phyloP scores from a whole-genome alignment of 2,329 filamentous ascomycete genomes.

The Drechslera avenae region DNA sequence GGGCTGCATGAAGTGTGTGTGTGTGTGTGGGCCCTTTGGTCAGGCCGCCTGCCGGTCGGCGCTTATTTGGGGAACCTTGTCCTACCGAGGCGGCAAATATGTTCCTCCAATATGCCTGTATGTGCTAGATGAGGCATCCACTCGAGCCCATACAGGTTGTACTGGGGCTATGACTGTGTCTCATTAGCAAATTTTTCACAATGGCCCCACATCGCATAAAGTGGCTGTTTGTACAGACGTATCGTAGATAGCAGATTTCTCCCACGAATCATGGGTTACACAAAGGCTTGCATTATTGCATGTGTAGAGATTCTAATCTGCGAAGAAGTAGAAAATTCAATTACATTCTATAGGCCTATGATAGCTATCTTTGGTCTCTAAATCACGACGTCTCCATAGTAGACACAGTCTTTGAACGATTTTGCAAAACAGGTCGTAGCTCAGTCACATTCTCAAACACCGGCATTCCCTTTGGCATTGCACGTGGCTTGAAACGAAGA shows the following conservation, averaged over 20 bases:
- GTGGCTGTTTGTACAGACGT: too few relatives aligned
- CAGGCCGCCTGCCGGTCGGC: not conserved
- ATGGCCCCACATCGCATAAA: too few relatives aligned
- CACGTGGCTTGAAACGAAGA: conserved; percentile 1
- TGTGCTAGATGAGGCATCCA: not conserved
- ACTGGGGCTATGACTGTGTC: not conserved
- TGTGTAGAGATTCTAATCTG: too few relatives aligned
- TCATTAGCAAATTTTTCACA: not conserved
- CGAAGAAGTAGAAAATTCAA: too few relatives aligned
- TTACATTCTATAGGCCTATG: not conserved
- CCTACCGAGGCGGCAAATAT: not conserved
- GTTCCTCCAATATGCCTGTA: not conserved
- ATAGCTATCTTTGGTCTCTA: not conserved
- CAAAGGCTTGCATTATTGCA: too few relatives aligned
- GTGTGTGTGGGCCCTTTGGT: not conserved
- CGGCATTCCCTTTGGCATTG: not conserved
- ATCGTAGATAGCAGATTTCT: too few relatives aligned
- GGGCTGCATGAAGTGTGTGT: not conserved
- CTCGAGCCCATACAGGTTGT: not conserved
- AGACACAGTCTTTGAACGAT: not conserved
- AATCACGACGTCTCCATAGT: not conserved
- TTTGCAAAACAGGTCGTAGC: not conserved
- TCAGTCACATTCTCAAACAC: not conserved
- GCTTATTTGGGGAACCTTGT: not conserved
- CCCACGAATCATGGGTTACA: too few relatives aligned